These are phyloP conservation scores for Saksenaea vasiformis DNA, from an alignment of 371 early-diverging fungal species.

Conservation along the genomic window DNA sequence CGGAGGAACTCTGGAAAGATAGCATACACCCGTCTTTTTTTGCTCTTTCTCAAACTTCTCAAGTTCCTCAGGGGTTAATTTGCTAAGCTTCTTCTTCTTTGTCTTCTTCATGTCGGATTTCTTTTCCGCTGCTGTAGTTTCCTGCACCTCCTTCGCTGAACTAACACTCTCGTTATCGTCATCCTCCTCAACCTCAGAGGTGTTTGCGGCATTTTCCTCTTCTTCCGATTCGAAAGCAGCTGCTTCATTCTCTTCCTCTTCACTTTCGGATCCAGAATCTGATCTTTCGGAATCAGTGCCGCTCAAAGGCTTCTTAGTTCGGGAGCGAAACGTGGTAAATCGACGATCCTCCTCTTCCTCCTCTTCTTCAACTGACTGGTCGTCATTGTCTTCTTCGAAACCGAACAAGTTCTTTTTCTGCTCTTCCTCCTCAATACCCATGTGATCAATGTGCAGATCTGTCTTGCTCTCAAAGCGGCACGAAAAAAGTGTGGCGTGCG, in stretches of 20 bases:
- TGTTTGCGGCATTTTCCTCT: constrained; percentile 12
- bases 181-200: constrained; percentile 16
- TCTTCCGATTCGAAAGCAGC: constrained; percentile 13
- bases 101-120: constrained; percentile 20
- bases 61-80: constrained; percentile 71
- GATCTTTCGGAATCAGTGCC: not conserved
- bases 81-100: constrained; percentile 55
- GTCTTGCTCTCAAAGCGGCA: not conserved
- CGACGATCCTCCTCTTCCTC: constrained; percentile 30
- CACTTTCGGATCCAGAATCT: constrained; percentile 14
- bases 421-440: constrained; percentile 12
- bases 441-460: not conserved
- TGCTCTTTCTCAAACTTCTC: constrained; percentile 70
- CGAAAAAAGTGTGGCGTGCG: not conserved
- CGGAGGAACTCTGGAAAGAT: constrained; percentile 89
- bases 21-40: constrained; percentile 85
- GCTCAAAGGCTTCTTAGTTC: constrained; percentile 17
- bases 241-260: constrained; percentile 26
- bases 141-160: constrained; percentile 11
- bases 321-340: constrained; percentile 26
- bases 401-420: constrained; percentile 39
- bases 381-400: constrained; percentile 24
- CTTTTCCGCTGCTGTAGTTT: constrained; percentile 13
- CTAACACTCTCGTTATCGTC: constrained; percentile 9
- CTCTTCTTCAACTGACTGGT: constrained; percentile 23